Base-by-base conservation (phyloP, 2,329 filamentous ascomycete genomes). In the Parasarocladium wereldwijsianum region DNA sequence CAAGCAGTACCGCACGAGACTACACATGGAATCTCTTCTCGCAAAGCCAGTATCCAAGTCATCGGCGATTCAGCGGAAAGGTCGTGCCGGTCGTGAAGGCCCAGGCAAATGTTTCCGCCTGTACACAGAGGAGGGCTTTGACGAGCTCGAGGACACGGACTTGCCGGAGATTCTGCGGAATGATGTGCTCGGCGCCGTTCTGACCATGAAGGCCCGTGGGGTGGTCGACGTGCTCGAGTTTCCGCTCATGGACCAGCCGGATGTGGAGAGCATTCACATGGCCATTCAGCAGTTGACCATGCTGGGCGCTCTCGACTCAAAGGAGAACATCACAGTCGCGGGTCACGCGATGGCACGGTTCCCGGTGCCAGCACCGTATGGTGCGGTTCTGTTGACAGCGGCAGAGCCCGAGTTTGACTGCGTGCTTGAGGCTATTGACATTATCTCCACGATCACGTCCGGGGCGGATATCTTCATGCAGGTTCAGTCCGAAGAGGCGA, bases 131-230 rank as follows among this genome's bases (percentile, higher is more conserved):
- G 64, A 70, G 4, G 71, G 76, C 3, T 96, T 83, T 49, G 57
- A 73, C 8, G 54, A 59, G 0, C 58, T 94, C 6, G 68, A 79
- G 25, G 71, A 82, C 34, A 68, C 77, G 1, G 86, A 86, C 27
- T 68, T 76, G 1, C 87, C 90, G 0, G 90, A 98, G 49, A 94
- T 98, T 8, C 57, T 94, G 8, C 72, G 90, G 13, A 92, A 83
- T 44, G 87, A 98, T 49, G 68, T 96, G 5, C 71, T 85, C 13
- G 78, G 84, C 19, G 81, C 87, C 0, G 65, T 94, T 2, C 60
- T 98, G 8, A 93, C 82, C 1, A 92, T 98, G 79, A 94, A 93
- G 51, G 85, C 87, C 1, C 71, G 85, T 32, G 85, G 86, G 0
- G 76, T 96, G 9, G 66, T 81, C 16, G 78, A 96, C 45, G 70